Percentiles rank a stretch among this genome's conserved stretches.
Conservation (phyloP, 768 basidiomycete species). For the Asterophora parasitica region DNA sequence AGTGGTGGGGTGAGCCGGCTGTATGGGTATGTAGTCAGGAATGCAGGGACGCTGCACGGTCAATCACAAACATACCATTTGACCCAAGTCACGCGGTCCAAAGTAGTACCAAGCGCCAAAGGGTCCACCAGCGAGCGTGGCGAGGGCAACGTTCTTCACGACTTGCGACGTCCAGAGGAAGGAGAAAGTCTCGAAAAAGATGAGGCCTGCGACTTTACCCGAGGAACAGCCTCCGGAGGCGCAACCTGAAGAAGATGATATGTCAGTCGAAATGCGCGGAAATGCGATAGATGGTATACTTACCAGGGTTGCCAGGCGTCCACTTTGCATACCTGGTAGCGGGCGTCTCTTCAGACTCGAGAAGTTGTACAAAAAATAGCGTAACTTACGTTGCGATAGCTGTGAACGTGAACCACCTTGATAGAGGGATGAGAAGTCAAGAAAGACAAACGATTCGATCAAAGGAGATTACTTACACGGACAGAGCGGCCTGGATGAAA, state of each 20-base stretch:
- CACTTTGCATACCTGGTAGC: slow-evolving; percentile 55
- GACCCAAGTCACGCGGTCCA: slow-evolving; percentile 60
- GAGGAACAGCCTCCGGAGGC: slow-evolving; percentile 52
- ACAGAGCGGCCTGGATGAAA: slow-evolving; percentile 64
- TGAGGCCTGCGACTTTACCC: slow-evolving; percentile 70
- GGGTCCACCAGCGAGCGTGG: slow-evolving; percentile 77
- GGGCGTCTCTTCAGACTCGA: neutral
- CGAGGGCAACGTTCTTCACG: slow-evolving; percentile 70
- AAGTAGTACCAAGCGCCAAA: slow-evolving; percentile 85
- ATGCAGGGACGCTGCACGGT: too few relatives aligned
- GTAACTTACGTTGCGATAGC: slow-evolving; percentile 59
- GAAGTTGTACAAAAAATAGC: neutral
- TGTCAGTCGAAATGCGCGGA: neutral
- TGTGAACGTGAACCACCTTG: slow-evolving; percentile 75
- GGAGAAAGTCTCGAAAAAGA: slow-evolving; percentile 77
- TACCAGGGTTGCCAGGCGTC: slow-evolving; percentile 66
- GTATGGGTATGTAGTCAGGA: too few relatives aligned
- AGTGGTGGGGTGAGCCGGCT: slow-evolving; percentile 70
- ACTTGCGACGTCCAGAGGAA: slow-evolving; percentile 86
- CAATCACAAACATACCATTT: slow-evolving; percentile 43
- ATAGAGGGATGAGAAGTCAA: slow-evolving; percentile 6
- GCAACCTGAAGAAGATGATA: slow-evolving; percentile 37
- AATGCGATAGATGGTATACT: slow-evolving; percentile 30
- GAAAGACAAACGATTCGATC: neutral
- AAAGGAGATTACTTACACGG: slow-evolving; percentile 45